Evolutionary conservation across 2,329 filamentous ascomycete species (phyloP), one percentile per base, ranked within the genome.

Genomic region (Trichoderma aggressivum): DNA sequence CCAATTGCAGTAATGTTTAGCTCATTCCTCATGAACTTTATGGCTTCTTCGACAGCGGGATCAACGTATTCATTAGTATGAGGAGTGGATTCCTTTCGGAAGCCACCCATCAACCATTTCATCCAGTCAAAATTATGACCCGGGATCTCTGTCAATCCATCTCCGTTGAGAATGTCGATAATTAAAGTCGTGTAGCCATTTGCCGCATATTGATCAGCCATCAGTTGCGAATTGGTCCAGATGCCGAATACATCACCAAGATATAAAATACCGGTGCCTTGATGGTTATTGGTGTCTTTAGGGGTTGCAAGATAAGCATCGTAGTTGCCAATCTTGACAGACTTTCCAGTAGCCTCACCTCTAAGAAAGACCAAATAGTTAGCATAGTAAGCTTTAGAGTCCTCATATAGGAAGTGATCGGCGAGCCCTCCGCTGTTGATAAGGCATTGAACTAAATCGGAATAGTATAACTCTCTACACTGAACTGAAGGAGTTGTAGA

Each of bases 281-380:
- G 74, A 71, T 77, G 75, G 36, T 73, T 74, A 62, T 75, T 74
- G 72, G 70, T 74, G 18, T 73, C 72, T 5, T 82, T 74, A 1
- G 86, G 84, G 7, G 81, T 82, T 12, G 86, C 84, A 12, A 89
- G 76, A 79, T 89, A 89, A 59, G 81, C 86, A 5, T 85, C 82
- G n/a, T 72, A 74, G 61, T 65, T 62, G 39, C 72, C 80, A 72
- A 88, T 80, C 72, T 83, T 85, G 80, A 85, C 79, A 47, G 75
- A 73, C 74, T 82, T 79, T 74, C 87, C 87, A 6, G 79, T 80
- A 30, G 87, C 80, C 34, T 81, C 78, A 73, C 87, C 87, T 14
- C 86, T 88, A 69, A 14, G 32, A 26, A 6, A 26, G 14, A 24
- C 18, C 5, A n/a, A 21, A 53, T 21, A 26, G 39, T 47, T 47